Evolutionary conservation across 495 filamentous ascomycete species (phyloP), one percentile per base, ranked within the genome.

Genomic region (Daldinia childiae): DNA sequence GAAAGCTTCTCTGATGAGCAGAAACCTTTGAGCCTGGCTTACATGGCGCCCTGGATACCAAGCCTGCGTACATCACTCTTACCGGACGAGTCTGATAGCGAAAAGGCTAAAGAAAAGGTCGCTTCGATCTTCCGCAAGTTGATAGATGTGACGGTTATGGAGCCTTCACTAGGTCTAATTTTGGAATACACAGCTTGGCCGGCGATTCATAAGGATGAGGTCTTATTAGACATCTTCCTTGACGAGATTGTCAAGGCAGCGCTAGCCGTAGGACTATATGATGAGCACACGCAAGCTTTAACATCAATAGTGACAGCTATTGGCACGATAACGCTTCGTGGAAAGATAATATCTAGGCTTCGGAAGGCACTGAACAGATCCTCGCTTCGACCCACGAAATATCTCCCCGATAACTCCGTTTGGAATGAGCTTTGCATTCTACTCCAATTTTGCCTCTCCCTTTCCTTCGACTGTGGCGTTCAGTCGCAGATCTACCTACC

Each of bases 31-130:
- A 89, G 87, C 65, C 80, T 91, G 7, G 83, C 86, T 6, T 91
- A 91, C 71, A 89, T 91, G 87, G 86, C 87, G 21, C 89, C 89
- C 4, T 91, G 89, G 89, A 79, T 91, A 57, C 79, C 82, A 3
- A 83, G 87, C 29, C 74, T 91, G 38, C 82, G 87, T 58, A 86
- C 83, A 9, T 84, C 84, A 50, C 79, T 90, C 6, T 75, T 90
- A 43, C 76, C 84, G 27, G 80, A 81, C 43, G 89, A 91, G 54
- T 30, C 76, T 15, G 89, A 91, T 60, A 82, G 83, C 57, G 89
- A 90, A 69, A 87, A 87, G 72, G 87, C 84, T 12, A 84, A 81
- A 73, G 89, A 90, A 52, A 88, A 85, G 75, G 81, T 90, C 27
- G 87, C 87, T 34, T 77, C 79, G 9, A 84, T 91, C 63, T 86